phyloP scores from a whole-genome alignment of 2,329 filamentous ascomycete species.

The Alternaria dauci region DNA sequence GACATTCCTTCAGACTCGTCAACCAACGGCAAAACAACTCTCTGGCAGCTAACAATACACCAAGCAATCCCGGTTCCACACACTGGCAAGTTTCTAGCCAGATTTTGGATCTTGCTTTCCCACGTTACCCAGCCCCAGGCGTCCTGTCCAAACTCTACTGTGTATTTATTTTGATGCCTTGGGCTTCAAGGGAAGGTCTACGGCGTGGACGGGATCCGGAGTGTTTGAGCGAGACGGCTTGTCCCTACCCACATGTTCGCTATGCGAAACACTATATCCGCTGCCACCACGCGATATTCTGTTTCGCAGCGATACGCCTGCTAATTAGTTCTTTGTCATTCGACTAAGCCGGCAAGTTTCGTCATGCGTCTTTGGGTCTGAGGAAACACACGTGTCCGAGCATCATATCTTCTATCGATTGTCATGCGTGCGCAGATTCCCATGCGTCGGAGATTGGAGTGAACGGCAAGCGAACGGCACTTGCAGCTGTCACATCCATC shows the following conservation, averaged over 20 bases:
- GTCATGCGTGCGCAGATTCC: constrained; percentile 2
- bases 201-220: not conserved
- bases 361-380: constrained; percentile 15
- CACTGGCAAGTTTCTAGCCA: not conserved
- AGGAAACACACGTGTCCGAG: constrained; percentile 3
- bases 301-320: constrained; percentile 7
- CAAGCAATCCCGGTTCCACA: constrained; percentile 2
- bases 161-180: not conserved
- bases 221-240: constrained; percentile 7
- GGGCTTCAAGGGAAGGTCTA: not conserved
- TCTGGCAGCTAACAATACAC: constrained; percentile 7
- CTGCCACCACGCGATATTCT: constrained; percentile 10
- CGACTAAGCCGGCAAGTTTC: constrained; percentile 15
- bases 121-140: not conserved
- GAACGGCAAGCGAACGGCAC: constrained; percentile 7
- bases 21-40: constrained; percentile 11
- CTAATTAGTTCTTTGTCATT: constrained; percentile 1
- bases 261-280: constrained; percentile 19
- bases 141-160: not conserved
- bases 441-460: constrained; percentile 5
- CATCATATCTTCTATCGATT: not conserved
- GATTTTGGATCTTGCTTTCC: not conserved
- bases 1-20: constrained; percentile 11
- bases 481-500: constrained; percentile 6
- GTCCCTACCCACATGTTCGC: constrained; percentile 14